These are phyloP conservation scores for Didymella pomorum DNA, from an alignment of 2,329 filamentous ascomycete species.

Conservation along the genomic window DNA sequence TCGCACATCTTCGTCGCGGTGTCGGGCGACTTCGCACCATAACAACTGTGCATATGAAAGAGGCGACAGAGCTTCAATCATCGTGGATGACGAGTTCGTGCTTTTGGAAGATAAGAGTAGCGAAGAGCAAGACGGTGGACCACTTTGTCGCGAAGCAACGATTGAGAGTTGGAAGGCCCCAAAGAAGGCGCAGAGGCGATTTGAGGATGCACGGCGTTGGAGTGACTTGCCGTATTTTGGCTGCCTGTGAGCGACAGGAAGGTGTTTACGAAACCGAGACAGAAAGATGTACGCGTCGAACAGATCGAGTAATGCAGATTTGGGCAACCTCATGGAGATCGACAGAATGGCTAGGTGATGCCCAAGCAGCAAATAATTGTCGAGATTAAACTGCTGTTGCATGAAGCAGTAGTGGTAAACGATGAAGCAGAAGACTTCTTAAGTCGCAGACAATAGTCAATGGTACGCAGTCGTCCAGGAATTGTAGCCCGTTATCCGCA, in stretches of 20 bases:
- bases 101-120: slow-evolving; percentile 19
- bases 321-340: neutral
- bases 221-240: slow-evolving; percentile 22
- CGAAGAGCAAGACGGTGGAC: slow-evolving; percentile 30
- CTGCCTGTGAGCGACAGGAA: slow-evolving; percentile 2
- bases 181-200: slow-evolving; percentile 1
- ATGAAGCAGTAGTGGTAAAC: neutral
- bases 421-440: neutral
- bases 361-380: neutral
- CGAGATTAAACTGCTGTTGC: too few relatives aligned
- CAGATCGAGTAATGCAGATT: neutral
- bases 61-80: neutral
- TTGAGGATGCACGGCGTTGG: slow-evolving; percentile 18
- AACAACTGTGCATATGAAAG: neutral
- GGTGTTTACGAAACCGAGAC: neutral
- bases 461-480: neutral
- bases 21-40: slow-evolving; percentile 7
- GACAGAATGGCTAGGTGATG: neutral
- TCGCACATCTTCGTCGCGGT: slow-evolving; percentile 22
- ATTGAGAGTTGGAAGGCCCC: slow-evolving; percentile 32
- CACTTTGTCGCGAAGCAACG: slow-evolving; percentile 33
- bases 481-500: neutral
- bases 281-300: neutral
- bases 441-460: neutral
- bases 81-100: slow-evolving; percentile 26